Conservation (phyloP, 345 rosid species). For the Acer negundo region DNA sequence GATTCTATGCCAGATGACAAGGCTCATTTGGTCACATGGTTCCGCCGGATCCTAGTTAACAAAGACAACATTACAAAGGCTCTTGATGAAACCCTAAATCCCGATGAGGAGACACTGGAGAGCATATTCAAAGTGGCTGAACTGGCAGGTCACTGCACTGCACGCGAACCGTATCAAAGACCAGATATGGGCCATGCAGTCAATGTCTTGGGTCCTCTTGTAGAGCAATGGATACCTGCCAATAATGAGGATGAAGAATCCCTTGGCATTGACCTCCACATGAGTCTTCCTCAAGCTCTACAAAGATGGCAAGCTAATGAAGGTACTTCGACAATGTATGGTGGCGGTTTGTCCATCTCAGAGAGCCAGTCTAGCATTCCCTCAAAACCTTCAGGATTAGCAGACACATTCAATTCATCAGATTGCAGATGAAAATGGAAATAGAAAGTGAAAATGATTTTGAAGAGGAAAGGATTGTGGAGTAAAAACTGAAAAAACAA, state of each 20-base stretch:
- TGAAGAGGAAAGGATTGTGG: background rate
- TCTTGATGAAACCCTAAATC: slow-evolving; percentile 56
- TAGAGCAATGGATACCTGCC: slow-evolving; percentile 89
- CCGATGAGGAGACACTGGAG: slow-evolving; percentile 63
- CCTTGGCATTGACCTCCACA: slow-evolving; percentile 59
- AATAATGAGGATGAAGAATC: slow-evolving; percentile 64
- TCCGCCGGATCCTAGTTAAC: slow-evolving; percentile 60
- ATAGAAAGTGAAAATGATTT: slow-evolving; percentile 5
- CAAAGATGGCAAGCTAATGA: slow-evolving; percentile 85
- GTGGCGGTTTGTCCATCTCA: slow-evolving; percentile 47
- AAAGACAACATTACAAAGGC: slow-evolving; percentile 67
- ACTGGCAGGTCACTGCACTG: slow-evolving; percentile 92
- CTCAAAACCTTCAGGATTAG: slow-evolving; percentile 58
- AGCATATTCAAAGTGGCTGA: slow-evolving; percentile 70
- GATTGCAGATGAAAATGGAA: slow-evolving; percentile 57
- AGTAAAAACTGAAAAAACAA: background rate
- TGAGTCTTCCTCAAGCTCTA: slow-evolving; percentile 85
- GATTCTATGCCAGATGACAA: slow-evolving; percentile 66
- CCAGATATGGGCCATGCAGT: slow-evolving; percentile 96
- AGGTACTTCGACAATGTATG: slow-evolving; percentile 62
- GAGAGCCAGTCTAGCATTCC: slow-evolving; percentile 70
- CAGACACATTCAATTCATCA: slow-evolving; percentile 58
- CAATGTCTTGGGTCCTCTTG: slow-evolving; percentile 66
- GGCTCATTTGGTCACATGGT: slow-evolving; percentile 84
- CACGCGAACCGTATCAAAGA: slow-evolving; percentile 75